Conservation (phyloP, 768 basidiomycete genomes). For the Lentinula sp. region DNA sequence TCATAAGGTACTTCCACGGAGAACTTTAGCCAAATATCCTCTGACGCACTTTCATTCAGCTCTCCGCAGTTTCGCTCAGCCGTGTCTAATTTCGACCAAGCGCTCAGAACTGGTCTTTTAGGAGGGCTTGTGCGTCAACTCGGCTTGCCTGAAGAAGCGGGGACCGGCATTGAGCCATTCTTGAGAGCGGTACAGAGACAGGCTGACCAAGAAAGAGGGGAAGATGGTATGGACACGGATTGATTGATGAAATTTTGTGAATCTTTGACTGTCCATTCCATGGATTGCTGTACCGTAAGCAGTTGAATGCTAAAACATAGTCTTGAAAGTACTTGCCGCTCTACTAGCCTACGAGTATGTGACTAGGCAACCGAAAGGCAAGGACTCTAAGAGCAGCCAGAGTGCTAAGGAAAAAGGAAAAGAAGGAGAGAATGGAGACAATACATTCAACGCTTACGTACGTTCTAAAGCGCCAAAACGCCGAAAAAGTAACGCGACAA, state of each 20-base stretch:
- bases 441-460: too few species aligned
- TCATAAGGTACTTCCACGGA: conserved; percentile 46
- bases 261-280: too few species aligned
- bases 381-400: too few species aligned
- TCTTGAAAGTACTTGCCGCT: too few species aligned
- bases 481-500: too few species aligned
- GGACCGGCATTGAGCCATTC: conserved; percentile 71
- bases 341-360: too few species aligned
- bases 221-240: conserved; percentile 79
- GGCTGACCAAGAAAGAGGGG: conserved; percentile 42
- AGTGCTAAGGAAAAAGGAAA: too few species aligned
- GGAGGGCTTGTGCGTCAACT: conserved; percentile 70
- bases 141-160: conserved; percentile 83
- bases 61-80: conserved; percentile 81
- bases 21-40: neutral
- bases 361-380: too few species aligned
- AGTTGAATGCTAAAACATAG: too few species aligned
- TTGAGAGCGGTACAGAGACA: conserved; percentile 76
- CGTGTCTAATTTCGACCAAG: conserved; percentile 77
- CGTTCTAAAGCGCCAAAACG: too few species aligned
- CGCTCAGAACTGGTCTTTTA: conserved; percentile 74
- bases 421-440: too few species aligned
- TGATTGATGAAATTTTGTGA: conserved; percentile 17
- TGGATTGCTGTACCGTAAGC: too few species aligned
- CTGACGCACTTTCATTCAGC: conserved; percentile 18